Evolutionary conservation across 805 yeast species (phyloP), one percentile per base, ranked within the genome.

Genomic region (Naumovozyma dairenensis): DNA sequence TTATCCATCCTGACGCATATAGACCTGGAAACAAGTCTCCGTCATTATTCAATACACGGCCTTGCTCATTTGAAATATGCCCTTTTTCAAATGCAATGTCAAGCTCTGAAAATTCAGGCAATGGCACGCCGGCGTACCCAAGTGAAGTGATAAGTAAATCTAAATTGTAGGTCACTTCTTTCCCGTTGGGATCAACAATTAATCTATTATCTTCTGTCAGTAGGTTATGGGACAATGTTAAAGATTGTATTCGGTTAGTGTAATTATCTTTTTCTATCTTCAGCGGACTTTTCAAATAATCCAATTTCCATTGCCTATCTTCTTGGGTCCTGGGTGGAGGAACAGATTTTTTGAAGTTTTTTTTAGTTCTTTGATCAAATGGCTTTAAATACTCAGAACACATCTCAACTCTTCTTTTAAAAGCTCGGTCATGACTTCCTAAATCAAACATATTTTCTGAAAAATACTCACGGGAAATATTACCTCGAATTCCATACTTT

Each of bases 1-100:
- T 74, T 30, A 86, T 77, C 98, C 98, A 92, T 0, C 98, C 98
- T 6, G 86, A 65, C 2, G 82, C 77, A 46, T 86, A 89, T 38
- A 84, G 60, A 0, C 84, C 80, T 2, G 51, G 60, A 19, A 53
- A 46, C 24, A 40, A 29, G 4, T 38, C 22, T 22, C 44, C 27
- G 1, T 44, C 33, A 1, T 43, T 37, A 21, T 53, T 44, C 7
- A 63, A 36, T 0, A 69, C 69, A 25, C 70, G 57, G 2, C 77
- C 80, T 16, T 64, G 52, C 1, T 45, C 39, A 37, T 71, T 74
- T 1, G 63, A 57, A 9, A 75, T 57, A n/a, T 62, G 55, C 2
- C 79, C 77, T 10, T 48, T 50, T 3, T 72, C 70, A 49, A 77
- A 79, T 14, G 67, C 60, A 8, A 77, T 58, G 1, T 67, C 69